A percentile compares a stretch with the other conserved stretches of the same genome.
These are phyloP conservation scores for Arthroderma sp. DNA, from an alignment of 2,329 filamentous ascomycete genomes.

Conservation along the genomic window DNA sequence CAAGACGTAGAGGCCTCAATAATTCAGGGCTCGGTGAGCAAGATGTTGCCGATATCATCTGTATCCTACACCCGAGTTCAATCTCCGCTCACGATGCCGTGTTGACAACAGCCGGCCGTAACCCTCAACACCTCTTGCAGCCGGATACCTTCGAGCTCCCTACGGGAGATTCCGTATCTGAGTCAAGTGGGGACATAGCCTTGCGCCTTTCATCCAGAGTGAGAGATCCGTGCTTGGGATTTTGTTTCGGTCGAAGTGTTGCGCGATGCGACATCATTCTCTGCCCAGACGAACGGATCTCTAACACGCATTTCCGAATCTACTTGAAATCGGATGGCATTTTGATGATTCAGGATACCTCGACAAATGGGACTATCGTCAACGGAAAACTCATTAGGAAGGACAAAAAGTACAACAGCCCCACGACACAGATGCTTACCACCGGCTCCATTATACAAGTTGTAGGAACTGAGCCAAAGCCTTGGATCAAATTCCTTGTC, in stretches of 20 bases:
- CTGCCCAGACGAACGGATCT: slow-evolving; percentile 60
- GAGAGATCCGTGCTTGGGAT: slow-evolving; percentile 58
- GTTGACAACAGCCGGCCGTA: slow-evolving; percentile 36
- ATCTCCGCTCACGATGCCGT: slow-evolving; percentile 59
- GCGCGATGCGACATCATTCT: slow-evolving; percentile 59
- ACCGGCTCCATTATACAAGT: slow-evolving; percentile 64
- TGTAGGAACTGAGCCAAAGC: slow-evolving; percentile 34
- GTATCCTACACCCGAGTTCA: slow-evolving; percentile 71
- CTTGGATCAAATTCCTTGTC: slow-evolving; percentile 70
- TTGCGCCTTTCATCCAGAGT: slow-evolving; percentile 63
- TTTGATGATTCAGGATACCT: slow-evolving; percentile 85
- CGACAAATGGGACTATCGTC: slow-evolving; percentile 89
- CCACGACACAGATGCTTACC: slow-evolving; percentile 50
- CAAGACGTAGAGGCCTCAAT: slow-evolving; percentile 62
- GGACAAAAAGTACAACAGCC: slow-evolving; percentile 22
- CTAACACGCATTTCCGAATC: slow-evolving; percentile 93
- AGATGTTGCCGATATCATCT: slow-evolving; percentile 78
- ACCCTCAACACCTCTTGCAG: slow-evolving; percentile 50
- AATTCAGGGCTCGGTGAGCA: slow-evolving; percentile 71
- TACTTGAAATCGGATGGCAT: slow-evolving; percentile 75
- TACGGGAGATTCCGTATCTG: slow-evolving; percentile 17
- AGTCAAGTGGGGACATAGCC: slow-evolving; percentile 48
- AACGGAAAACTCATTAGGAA: slow-evolving; percentile 57
- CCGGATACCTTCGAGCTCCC: slow-evolving; percentile 33
- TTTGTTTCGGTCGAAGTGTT: slow-evolving; percentile 71